Evolutionary conservation across 257 asterid species (phyloP).

Genomic region (Mitragyna speciosa): DNA sequence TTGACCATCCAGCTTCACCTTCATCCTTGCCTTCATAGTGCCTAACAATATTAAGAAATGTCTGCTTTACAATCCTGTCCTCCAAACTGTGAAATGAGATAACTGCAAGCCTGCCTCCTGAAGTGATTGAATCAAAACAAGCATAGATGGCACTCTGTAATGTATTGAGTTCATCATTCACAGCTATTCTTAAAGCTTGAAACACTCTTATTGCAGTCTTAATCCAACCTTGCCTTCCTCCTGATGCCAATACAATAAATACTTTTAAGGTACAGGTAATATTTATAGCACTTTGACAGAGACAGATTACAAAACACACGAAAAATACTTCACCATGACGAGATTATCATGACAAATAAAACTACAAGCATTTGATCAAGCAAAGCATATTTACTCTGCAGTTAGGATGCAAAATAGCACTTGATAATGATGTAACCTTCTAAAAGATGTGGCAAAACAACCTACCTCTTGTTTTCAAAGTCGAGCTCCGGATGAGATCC

Average conservation of each 20-base stretch:
- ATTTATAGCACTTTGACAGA: background rate
- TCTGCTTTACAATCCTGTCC: conserved; percentile 90
- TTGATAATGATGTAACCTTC: background rate
- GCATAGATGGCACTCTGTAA: conserved; percentile 64
- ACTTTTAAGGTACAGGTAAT: background rate
- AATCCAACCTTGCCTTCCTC: conserved; percentile 98
- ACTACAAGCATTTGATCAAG: background rate
- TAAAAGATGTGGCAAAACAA: conserved; percentile 6
- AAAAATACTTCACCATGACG: background rate
- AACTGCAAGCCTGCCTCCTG: conserved; percentile 94
- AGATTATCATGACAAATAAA: background rate
- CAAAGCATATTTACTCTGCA: background rate
- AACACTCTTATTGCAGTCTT: conserved; percentile 94
- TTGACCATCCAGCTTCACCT: conserved; percentile 14
- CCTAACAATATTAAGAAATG: conserved; percentile 66
- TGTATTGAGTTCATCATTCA: conserved; percentile 83
- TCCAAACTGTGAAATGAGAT: conserved; percentile 95
- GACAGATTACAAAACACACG: background rate
- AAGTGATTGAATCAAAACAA: conserved; percentile 58
- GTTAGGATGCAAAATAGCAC: background rate
- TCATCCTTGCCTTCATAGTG: conserved; percentile 30
- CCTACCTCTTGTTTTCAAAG: conserved; percentile 68
- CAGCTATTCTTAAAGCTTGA: conserved; percentile 93
- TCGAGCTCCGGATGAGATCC: conserved; percentile 68
- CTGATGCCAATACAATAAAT: conserved; percentile 30